These are phyloP conservation scores for Datura wrightii DNA, from an alignment of 257 asterid genomes.

Conservation along the genomic window DNA sequence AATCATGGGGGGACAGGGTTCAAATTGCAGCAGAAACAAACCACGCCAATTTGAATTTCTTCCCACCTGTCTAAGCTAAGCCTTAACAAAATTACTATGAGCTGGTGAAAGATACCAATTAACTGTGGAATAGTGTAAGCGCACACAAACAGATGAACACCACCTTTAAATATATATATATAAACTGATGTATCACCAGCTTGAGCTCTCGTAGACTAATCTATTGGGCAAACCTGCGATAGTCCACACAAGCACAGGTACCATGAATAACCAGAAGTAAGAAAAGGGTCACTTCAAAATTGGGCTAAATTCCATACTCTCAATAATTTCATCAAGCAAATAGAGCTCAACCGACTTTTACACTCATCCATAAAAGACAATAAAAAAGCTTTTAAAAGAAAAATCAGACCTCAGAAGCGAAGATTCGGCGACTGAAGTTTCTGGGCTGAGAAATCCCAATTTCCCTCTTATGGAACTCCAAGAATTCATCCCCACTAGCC, in stretches of 20 bases:
- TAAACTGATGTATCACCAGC: too few relatives aligned
- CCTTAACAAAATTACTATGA: background rate
- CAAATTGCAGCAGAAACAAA: background rate
- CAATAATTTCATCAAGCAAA: slow-evolving; percentile 4
- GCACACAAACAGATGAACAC: background rate
- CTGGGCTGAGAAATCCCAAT: slow-evolving; percentile 56
- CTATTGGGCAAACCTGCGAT: too few relatives aligned
- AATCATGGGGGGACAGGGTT: too few relatives aligned
- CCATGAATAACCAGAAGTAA: background rate
- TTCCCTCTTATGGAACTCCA: slow-evolving; percentile 66
- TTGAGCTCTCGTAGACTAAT: background rate
- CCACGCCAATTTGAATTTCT: background rate
- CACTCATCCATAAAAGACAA: background rate
- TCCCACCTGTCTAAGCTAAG: background rate
- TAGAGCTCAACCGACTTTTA: background rate
- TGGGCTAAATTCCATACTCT: background rate
- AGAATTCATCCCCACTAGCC: slow-evolving; percentile 51
- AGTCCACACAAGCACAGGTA: background rate
- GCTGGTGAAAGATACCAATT: background rate
- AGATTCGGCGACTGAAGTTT: slow-evolving; percentile 63
- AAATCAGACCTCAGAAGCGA: slow-evolving; percentile 65
- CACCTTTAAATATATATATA: background rate
- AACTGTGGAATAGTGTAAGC: background rate
- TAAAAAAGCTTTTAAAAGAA: background rate
- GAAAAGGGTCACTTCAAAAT: background rate